Conservation (phyloP, 257 asterid genomes). For the Perilla frutescens region DNA sequence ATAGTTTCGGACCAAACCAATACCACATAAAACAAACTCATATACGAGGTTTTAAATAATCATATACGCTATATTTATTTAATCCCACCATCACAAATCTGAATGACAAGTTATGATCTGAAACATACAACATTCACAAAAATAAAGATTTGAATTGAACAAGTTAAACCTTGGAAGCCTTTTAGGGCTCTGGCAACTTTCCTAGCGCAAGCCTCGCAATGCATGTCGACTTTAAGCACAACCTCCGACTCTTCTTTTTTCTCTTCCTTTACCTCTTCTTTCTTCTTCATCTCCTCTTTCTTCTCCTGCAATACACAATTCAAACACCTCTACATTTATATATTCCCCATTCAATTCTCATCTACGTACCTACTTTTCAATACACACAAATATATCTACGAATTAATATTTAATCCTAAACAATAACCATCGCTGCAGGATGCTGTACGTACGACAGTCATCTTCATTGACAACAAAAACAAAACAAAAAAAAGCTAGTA, state of each 20-base stretch:
- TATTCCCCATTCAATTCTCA: too few relatives aligned
- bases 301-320: slow-evolving; percentile 41
- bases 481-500: not conserved
- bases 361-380: too few relatives aligned
- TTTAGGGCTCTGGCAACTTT: slow-evolving; percentile 76
- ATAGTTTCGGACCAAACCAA: too few relatives aligned
- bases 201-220: slow-evolving; percentile 90
- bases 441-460: too few relatives aligned
- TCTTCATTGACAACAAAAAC: too few relatives aligned
- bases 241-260: slow-evolving; percentile 44
- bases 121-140: too few relatives aligned
- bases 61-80: not conserved
- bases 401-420: too few relatives aligned
- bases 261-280: not conserved
- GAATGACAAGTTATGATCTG: not conserved
- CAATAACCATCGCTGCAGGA: too few relatives aligned
- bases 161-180: slow-evolving; percentile 60
- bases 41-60: slow-evolving; percentile 36
- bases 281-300: slow-evolving; percentile 45
- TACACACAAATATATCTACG: too few relatives aligned
- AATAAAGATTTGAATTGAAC: too few relatives aligned
- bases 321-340: not conserved
- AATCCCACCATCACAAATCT: slow-evolving; percentile 1
- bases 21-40: slow-evolving; percentile 12
- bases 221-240: slow-evolving; percentile 87